Evolutionary conservation across 106 monocot species (phyloP).

Genomic region (Alisma plantagoaquatica): DNA sequence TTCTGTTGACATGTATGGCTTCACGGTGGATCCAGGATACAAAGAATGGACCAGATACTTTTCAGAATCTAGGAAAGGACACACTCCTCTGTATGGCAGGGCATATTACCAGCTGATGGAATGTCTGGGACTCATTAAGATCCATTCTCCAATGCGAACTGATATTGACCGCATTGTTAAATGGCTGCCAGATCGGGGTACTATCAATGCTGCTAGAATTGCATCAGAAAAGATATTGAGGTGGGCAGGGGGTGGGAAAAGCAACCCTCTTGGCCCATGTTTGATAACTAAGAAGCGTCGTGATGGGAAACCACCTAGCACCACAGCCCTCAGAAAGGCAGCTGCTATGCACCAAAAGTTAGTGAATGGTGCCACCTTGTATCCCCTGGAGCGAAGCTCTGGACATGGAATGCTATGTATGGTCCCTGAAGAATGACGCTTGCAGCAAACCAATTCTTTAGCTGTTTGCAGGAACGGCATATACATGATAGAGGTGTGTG

Average conservation of each 20-base stretch:
- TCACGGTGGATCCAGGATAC: slow-evolving; percentile 98
- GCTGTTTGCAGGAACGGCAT: too few relatives aligned
- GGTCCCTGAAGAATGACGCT: slow-evolving; percentile 22
- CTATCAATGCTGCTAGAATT: slow-evolving; percentile 45
- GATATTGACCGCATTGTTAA: slow-evolving; percentile 39
- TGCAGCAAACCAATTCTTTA: too few relatives aligned
- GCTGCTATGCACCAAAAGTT: slow-evolving; percentile 50
- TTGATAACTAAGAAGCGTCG: slow-evolving; percentile 51
- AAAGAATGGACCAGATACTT: slow-evolving; percentile 99
- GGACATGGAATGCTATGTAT: slow-evolving; percentile 66
- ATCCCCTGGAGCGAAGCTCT: slow-evolving; percentile 64
- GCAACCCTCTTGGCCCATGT: slow-evolving; percentile 46
- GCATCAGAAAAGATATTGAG: slow-evolving; percentile 74
- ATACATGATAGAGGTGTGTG: too few relatives aligned
- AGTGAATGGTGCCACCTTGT: slow-evolving; percentile 65
- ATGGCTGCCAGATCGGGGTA: slow-evolving; percentile 37
- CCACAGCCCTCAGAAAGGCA: slow-evolving; percentile 28
- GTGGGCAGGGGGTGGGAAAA: slow-evolving; percentile 45
- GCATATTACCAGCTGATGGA: slow-evolving; percentile 46
- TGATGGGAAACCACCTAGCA: slow-evolving; percentile 14
- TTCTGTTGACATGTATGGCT: slow-evolving; percentile 98
- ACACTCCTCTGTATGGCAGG: slow-evolving; percentile 89
- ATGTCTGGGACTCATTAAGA: slow-evolving; percentile 50
- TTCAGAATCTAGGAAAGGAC: slow-evolving; percentile 91
- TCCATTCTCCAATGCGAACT: slow-evolving; percentile 79